Percentiles rank a stretch among this genome's conserved stretches.
Conservation (phyloP, 1,284 basidiomycete species). For the Ganoderma meredithae region DNA sequence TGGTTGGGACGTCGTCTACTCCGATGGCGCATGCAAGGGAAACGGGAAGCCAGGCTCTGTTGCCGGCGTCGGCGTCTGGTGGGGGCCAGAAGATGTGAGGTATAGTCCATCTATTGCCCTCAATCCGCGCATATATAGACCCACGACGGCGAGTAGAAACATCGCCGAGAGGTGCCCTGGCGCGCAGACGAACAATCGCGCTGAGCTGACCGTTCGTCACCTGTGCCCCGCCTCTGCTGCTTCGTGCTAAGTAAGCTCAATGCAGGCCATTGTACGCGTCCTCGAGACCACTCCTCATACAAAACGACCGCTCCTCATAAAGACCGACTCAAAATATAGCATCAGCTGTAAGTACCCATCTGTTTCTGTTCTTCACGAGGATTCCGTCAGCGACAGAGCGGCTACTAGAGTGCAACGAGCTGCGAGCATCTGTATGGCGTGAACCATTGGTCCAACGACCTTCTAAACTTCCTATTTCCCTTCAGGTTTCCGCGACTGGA, state of each 20-base stretch:
- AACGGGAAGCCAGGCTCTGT: conserved; percentile 69
- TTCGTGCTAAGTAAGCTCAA: conserved; percentile 7
- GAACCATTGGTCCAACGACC: neutral
- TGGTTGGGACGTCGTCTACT: conserved; percentile 68
- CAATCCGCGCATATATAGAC: neutral
- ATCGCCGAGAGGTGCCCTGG: conserved; percentile 83
- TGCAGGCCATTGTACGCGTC: conserved; percentile 77
- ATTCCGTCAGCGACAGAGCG: neutral
- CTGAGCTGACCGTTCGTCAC: conserved; percentile 76
- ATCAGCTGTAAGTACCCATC: conserved; percentile 61
- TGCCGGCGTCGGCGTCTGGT: conserved; percentile 84
- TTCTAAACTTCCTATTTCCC: neutral
- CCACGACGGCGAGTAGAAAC: conserved; percentile 55
- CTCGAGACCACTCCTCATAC: conserved; percentile 70
- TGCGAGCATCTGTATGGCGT: neutral
- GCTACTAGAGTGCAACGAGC: neutral
- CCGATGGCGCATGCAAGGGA: conserved; percentile 81
- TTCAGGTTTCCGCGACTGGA: conserved; percentile 70
- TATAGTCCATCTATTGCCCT: conserved; percentile 35
- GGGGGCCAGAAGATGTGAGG: conserved; percentile 69
- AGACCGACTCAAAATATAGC: conserved; percentile 80
- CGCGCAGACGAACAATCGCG: conserved; percentile 87
- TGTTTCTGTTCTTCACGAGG: neutral
- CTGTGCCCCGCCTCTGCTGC: neutral
- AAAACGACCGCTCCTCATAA: conserved; percentile 66